Conservation (phyloP, 1,284 basidiomycete genomes). For the Melampsora occidentalis region DNA sequence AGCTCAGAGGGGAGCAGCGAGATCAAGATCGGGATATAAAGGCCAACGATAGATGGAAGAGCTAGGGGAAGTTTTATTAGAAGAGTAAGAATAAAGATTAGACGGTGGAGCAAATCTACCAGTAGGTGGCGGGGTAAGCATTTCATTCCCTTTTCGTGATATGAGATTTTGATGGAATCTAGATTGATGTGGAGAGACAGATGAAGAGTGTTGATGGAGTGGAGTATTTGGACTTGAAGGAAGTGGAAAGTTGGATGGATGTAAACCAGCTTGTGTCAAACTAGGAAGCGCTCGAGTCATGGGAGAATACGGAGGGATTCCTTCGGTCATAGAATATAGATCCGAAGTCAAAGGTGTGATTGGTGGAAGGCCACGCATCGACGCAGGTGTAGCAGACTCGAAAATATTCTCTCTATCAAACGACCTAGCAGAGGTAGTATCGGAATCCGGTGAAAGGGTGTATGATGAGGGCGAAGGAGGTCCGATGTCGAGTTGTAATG, state of each 20-base stretch:
- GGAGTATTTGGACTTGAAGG: neutral
- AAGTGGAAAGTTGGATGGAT: slow-evolving; percentile 24
- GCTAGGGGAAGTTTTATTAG: neutral
- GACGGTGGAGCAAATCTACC: neutral
- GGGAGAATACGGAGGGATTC: neutral
- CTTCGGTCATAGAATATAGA: neutral
- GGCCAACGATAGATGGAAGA: slow-evolving; percentile 1
- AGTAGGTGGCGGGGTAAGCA: slow-evolving; percentile 1
- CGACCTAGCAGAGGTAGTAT: neutral
- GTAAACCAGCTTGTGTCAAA: slow-evolving; percentile 8
- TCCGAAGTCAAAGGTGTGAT: slow-evolving; percentile 2
- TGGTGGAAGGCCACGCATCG: neutral
- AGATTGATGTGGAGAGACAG: neutral
- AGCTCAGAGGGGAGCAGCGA: no score
- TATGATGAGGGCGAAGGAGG: neutral
- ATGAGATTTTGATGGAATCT: neutral
- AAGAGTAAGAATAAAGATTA: neutral
- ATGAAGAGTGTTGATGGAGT: neutral
- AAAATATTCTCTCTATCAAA: neutral
- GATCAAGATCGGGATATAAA: no score
- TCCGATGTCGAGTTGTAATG: slow-evolving; percentile 7
- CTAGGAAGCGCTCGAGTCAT: neutral
- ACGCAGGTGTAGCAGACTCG: neutral
- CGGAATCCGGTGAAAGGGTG: slow-evolving; percentile 1
- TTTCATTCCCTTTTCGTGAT: neutral